Evolutionary conservation across 83 land plant genomes (phyloP), one percentile per base, ranked within the genome.

Genomic region (Diphasiastrum complanatum): DNA sequence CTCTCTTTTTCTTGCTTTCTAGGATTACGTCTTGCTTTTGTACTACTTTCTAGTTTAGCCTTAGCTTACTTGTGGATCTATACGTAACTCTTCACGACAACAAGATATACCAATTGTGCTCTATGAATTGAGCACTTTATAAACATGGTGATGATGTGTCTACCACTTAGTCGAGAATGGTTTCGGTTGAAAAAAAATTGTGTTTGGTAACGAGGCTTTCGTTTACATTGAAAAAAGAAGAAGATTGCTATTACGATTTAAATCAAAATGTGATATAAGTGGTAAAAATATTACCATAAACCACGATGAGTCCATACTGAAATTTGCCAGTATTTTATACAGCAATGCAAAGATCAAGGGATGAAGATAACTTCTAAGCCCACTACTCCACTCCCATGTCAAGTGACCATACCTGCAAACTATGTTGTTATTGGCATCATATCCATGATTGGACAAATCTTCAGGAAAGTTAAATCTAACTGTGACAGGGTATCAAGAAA

Each of bases 301-400:
- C 80, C 68, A 80, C 33, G 83, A 82, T 16, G 82, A 72, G 75
- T 95, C 99, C 65, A 86, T 66, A 38, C 52, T 63, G 33, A 79
- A 49, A 12, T 84, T 45, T 10, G 82, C 81, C 47, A 95, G 54
- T 41, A 77, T 23, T 69, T 82, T 95, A 75, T 86, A 89, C 12
- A 95, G 74, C 6, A 66, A 30, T 55, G 87, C 92, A 72, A 95
- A 95, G 19, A 95, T 36, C 61, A 95, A 26, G 2, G 99, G 99
- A 76, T 95, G 99, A 51, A 89, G 67, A 55, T 89, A 95, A 51
- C 97, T 89, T 26, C 99, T 77, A 37, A 95, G 75, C 18, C 93
- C 93, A 68, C 71, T 71, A 67, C 78, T 68, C 99, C 99, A 95
- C 63, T 95, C 97, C 99, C 99, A 95, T 19, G 99, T 89, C 64